phyloP scores from a whole-genome alignment of 2,329 filamentous ascomycete species.

The Boeremia exigua region DNA sequence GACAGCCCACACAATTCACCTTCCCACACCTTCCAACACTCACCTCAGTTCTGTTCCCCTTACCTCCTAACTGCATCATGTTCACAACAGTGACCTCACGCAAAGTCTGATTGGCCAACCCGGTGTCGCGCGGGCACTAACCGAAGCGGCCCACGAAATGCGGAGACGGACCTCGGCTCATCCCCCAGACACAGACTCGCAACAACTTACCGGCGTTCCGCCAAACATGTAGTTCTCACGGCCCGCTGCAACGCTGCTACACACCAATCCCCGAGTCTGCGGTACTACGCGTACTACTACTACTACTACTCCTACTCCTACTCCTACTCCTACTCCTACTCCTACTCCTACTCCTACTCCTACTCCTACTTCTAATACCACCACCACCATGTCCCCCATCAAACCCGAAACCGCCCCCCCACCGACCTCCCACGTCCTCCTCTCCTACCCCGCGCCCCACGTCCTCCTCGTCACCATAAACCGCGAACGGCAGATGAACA shows the following conservation, averaged over 20 bases:
- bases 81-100: no score
- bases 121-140: no score
- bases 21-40: no score
- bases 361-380: no score
- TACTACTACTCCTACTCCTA: no score
- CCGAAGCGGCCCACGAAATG: not conserved
- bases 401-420: conserved; percentile 40
- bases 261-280: not conserved
- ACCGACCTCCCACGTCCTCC: conserved; percentile 42
- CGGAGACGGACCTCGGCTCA: conserved; percentile 12
- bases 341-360: no score
- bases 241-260: not conserved
- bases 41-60: no score
- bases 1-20: no score
- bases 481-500: conserved; percentile 58
- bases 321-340: no score
- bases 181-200: conserved; percentile 6
- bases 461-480: conserved; percentile 62
- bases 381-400: conserved; percentile 31
- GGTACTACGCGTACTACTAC: no score
- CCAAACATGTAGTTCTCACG: conserved; percentile 16
- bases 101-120: no score
- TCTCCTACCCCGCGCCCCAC: conserved; percentile 55
- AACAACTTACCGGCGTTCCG: conserved; percentile 7
- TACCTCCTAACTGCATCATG: no score